phyloP scores from a whole-genome alignment of 139 green algal species.

The Chlorella sp. region DNA sequence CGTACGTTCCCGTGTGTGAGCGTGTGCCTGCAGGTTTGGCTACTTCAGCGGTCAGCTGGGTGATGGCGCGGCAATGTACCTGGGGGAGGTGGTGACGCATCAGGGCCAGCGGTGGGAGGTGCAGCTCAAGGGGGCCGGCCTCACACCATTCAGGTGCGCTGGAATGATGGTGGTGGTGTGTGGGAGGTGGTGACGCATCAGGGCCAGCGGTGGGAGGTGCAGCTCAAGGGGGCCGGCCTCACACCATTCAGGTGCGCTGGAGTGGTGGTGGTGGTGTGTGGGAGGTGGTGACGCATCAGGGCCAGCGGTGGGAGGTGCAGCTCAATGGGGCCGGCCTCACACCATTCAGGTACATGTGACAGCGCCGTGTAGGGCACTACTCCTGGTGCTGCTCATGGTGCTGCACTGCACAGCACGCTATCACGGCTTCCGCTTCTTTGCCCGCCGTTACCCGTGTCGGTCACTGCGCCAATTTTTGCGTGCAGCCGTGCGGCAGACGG shows the following conservation, averaged over 20 bases:
- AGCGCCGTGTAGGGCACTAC: too few relatives aligned
- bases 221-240: slow-evolving; percentile 55
- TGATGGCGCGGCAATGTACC: slow-evolving; percentile 54
- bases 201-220: slow-evolving; percentile 50
- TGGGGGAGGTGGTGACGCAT: slow-evolving; percentile 49
- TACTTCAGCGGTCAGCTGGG: slow-evolving; percentile 56
- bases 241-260: slow-evolving; percentile 42
- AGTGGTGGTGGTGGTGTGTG: neutral
- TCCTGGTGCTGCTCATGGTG: too few relatives aligned
- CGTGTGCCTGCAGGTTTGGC: slow-evolving; percentile 32
- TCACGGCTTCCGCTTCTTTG: too few relatives aligned
- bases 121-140: slow-evolving; percentile 56
- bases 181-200: slow-evolving; percentile 18
- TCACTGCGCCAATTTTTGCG: too few relatives aligned
- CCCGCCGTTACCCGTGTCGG: too few relatives aligned
- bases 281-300: slow-evolving; percentile 21
- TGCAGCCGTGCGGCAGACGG: slow-evolving; percentile 22
- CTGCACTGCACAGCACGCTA: too few relatives aligned
- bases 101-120: slow-evolving; percentile 48
- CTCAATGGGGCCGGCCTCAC: slow-evolving; percentile 58
- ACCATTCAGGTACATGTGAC: slow-evolving; percentile 41
- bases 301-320: slow-evolving; percentile 54
- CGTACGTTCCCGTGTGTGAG: too few relatives aligned
- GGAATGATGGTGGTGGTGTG: neutral
- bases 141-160: slow-evolving; percentile 41